phyloP scores from a whole-genome alignment of 176 grass and related monocot genomes.

The Ananas comosus region DNA sequence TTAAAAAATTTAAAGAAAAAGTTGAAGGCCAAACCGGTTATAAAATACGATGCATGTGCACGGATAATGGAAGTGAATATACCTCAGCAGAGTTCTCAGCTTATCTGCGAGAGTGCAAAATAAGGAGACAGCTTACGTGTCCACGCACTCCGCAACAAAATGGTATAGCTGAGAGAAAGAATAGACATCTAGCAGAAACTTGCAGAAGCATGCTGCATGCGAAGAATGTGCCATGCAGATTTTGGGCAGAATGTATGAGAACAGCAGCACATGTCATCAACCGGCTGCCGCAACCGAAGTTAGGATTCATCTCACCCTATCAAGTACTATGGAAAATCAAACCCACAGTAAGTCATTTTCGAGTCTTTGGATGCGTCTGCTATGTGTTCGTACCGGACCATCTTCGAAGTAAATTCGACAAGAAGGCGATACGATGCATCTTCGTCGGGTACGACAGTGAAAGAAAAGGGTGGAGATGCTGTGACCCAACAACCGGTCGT shows the following conservation, averaged over 20 bases:
- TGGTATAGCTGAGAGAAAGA: constrained; percentile 7
- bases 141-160: constrained; percentile 23
- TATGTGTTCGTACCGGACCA: neutral
- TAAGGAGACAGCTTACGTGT: constrained; percentile 10
- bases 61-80: constrained; percentile 13
- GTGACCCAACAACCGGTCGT: no score
- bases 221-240: constrained; percentile 8
- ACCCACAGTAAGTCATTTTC: no score
- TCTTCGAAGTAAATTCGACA: no score
- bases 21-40: constrained; percentile 7
- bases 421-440: no score
- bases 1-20: constrained; percentile 17
- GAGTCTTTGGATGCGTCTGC: no score
- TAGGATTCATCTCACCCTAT: no score
- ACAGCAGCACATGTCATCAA: constrained; percentile 8
- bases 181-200: constrained; percentile 1
- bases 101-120: constrained; percentile 11
- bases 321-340: no score
- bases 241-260: constrained; percentile 16
- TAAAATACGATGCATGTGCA: neutral
- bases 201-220: constrained; percentile 18
- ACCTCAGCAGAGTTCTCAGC: constrained; percentile 10
- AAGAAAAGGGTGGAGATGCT: no score
- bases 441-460: no score
- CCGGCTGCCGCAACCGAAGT: neutral